Conservation (phyloP, 2,329 filamentous ascomycete genomes). For the Meredithiella fracta region DNA sequence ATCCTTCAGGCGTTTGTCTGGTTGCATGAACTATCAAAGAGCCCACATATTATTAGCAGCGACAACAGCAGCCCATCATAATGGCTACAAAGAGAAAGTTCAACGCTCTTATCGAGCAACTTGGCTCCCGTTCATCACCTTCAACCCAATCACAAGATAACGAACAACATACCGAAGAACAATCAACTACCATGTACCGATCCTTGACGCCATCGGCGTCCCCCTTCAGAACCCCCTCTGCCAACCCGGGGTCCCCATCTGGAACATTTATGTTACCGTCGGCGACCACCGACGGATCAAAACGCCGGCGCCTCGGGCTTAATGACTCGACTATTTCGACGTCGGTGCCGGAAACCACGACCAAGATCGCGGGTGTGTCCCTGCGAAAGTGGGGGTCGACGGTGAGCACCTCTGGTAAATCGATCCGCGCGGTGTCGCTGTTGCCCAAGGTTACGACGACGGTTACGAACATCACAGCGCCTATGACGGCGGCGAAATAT, state of each 20-base stretch:
- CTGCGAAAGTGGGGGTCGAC: constrained; percentile 26
- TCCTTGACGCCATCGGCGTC: constrained; percentile 13
- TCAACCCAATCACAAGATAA: constrained; percentile 5
- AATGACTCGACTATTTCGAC: constrained; percentile 23
- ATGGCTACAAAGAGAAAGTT: constrained; percentile 75
- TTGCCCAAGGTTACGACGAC: constrained; percentile 6
- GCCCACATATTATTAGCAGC: not conserved
- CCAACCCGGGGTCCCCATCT: not conserved
- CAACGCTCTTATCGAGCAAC: constrained; percentile 54
- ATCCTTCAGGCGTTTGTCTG: constrained; percentile 9
- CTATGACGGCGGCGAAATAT: constrained; percentile 45
- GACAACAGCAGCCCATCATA: constrained; percentile 27
- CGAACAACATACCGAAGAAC: constrained; percentile 19
- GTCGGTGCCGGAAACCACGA: constrained; percentile 15
- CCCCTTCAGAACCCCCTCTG: constrained; percentile 8
- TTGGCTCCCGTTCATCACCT: constrained; percentile 26
- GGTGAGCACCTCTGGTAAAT: constrained; percentile 2
- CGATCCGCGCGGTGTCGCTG: not conserved
- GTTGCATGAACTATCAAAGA: not conserved
- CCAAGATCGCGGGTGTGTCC: constrained; percentile 25
- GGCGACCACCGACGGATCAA: constrained; percentile 19
- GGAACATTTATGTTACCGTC: constrained; percentile 13
- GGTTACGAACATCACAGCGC: constrained; percentile 17
- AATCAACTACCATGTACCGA: constrained; percentile 8
- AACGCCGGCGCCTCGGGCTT: constrained; percentile 35